These are phyloP conservation scores for Penicillium pancosmium DNA, from an alignment of 495 filamentous ascomycete species.

Conservation along the genomic window DNA sequence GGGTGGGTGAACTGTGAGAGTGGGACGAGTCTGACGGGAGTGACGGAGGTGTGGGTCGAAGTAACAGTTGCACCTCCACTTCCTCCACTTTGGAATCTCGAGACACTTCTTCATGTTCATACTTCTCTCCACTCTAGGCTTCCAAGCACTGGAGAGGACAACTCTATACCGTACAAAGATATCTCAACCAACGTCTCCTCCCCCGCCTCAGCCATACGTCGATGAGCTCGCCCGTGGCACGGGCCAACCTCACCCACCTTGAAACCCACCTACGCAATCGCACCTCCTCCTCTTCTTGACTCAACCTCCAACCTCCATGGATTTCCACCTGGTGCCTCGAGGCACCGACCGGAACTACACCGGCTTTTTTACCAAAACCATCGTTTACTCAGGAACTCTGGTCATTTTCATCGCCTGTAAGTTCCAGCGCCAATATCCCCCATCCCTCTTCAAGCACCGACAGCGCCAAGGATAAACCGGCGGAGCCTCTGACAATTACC, in stretches of 20 bases:
- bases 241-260: conserved; percentile 8
- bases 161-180: too few relatives aligned
- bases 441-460: not conserved
- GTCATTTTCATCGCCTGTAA: conserved; percentile 63
- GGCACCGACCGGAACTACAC: conserved; percentile 50
- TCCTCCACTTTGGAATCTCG: not conserved
- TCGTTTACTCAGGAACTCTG: conserved; percentile 61
- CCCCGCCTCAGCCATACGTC: too few relatives aligned
- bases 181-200: too few relatives aligned
- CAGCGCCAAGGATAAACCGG: conserved; percentile 3
- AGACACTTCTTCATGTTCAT: not conserved
- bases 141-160: too few relatives aligned
- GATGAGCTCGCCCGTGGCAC: conserved; percentile 15
- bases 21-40: not conserved
- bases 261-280: conserved; percentile 14
- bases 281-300: not conserved
- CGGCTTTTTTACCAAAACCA: conserved; percentile 50
- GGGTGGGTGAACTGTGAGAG: not conserved
- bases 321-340: conserved; percentile 47
- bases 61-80: not conserved
- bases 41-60: not conserved
- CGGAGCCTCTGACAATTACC: conserved; percentile 7
- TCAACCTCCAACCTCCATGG: conserved; percentile 28
- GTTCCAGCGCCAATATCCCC: conserved; percentile 25
- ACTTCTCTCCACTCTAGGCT: conserved; percentile 1